Percentiles rank a stretch among this genome's conserved stretches.
phyloP scores from a whole-genome alignment of 2,329 filamentous ascomycete species.

The Lachnum nothofagi region DNA sequence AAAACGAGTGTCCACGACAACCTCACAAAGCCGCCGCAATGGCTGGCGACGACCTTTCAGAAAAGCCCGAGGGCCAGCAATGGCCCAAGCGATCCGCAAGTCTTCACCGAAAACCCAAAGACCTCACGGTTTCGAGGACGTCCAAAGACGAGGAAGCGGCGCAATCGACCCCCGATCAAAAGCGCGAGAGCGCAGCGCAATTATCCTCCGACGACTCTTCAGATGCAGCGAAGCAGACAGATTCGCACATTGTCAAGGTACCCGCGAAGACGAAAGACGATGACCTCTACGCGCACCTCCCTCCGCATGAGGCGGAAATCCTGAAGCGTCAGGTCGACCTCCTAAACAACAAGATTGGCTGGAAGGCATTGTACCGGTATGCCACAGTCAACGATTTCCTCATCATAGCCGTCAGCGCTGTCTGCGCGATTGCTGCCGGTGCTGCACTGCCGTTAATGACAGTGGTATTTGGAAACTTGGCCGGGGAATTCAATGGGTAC shows the following conservation, averaged over 20 bases:
- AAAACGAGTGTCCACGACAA: background rate
- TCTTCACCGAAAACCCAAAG: constrained; percentile 22
- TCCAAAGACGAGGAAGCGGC: constrained; percentile 8
- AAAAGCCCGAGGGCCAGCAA: constrained; percentile 20
- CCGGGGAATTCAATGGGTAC: constrained; percentile 60
- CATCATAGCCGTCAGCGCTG: constrained; percentile 45
- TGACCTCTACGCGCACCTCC: constrained; percentile 57
- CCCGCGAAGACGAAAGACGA: constrained; percentile 33
- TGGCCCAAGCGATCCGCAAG: constrained; percentile 8
- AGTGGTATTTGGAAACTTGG: constrained; percentile 71
- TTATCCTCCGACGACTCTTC: constrained; percentile 51
- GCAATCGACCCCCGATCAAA: background rate
- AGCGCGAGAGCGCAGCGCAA: constrained; percentile 37
- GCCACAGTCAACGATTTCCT: constrained; percentile 47
- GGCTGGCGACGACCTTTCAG: constrained; percentile 27
- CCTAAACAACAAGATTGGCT: constrained; percentile 58
- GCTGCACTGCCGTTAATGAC: constrained; percentile 52
- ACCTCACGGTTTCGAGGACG: constrained; percentile 22
- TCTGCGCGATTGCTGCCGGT: constrained; percentile 54
- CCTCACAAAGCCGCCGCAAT: constrained; percentile 23
- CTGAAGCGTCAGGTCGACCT: constrained; percentile 64
- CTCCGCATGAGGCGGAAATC: constrained; percentile 60
- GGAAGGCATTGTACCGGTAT: constrained; percentile 54
- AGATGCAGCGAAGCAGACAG: constrained; percentile 49
- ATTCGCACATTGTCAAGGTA: constrained; percentile 33